A percentile compares a stretch with the other conserved stretches of the same genome.
These are phyloP conservation scores for Cryphonectria radicalis DNA, from an alignment of 2,329 filamentous ascomycete species.

Conservation along the genomic window DNA sequence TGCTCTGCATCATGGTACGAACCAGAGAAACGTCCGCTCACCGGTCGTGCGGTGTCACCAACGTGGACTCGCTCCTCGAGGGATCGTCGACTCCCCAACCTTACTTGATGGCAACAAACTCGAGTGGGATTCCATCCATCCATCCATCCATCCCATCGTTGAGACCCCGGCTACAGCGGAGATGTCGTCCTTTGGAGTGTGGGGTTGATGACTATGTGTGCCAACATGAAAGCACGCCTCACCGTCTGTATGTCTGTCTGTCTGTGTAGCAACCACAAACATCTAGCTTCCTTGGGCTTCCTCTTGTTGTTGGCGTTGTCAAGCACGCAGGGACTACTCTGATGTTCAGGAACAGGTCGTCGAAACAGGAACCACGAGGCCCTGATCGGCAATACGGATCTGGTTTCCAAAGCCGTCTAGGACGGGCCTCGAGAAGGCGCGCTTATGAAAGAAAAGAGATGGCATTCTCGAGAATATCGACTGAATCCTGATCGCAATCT, in stretches of 20 bases:
- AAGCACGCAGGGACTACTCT: slow-evolving; percentile 4
- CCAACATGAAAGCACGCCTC: neutral
- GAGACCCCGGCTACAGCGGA: neutral
- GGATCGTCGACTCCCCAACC: neutral
- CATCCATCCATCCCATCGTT: neutral
- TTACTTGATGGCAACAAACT: neutral
- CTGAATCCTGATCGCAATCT: slow-evolving; percentile 25
- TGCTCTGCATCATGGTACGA: neutral
- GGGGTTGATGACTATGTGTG: neutral
- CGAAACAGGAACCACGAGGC: neutral
- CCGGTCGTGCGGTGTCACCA: neutral
- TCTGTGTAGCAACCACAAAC: neutral
- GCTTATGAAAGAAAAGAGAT: neutral
- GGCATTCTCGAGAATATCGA: slow-evolving; percentile 21
- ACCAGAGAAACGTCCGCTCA: neutral
- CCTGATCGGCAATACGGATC: slow-evolving; percentile 4
- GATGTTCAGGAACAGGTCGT: slow-evolving; percentile 9
- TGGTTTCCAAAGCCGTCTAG: neutral
- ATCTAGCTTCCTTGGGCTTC: neutral
- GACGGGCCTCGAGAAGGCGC: neutral
- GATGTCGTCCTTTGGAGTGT: neutral
- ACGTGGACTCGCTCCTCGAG: neutral
- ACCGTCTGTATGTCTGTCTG: no score
- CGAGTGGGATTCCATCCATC: neutral
- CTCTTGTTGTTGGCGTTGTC: no score